Evolutionary conservation across 1,139 yeast species (phyloP), one percentile per base, ranked within the genome.

Genomic region (Geotrichum europaeum): DNA sequence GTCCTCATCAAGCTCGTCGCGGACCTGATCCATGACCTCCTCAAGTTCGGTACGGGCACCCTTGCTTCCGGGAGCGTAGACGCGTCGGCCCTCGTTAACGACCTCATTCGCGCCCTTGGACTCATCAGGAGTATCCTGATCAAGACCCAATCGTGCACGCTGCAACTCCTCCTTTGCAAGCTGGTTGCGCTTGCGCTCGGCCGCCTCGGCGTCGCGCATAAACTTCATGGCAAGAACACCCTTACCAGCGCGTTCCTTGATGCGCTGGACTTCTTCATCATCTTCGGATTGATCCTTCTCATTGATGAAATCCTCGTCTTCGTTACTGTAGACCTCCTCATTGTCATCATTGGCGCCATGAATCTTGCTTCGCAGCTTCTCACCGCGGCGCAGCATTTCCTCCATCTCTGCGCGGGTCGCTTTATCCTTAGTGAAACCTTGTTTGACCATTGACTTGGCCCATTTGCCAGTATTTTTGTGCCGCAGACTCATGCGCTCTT

Each of bases 211-310:
- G 40, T 62, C 64, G n/a, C 53, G 53, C 64, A 62, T 62, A 73
- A 94, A 94, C 66, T 91, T 96, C 98, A 94, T 94, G 55, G 85
- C 87, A 78, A 92, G 76, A 32, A 94, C 86, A 63, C 98, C 97
- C 72, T 91, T 91, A 22, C 96, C 95, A 25, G 87, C 73, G 32
- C 77, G 76, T 56, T 77, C 74, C 49, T 59, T 61, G 40, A 55
- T 55, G 55, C 79, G 76, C 13, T 66, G 66, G 30, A 69, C 72
- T 15, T 73, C 75, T 36, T 74, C 76, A 1, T 70, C 71, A 10
- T 73, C 78, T 13, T 67, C 73, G 1, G 70, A 72, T 18, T 74
- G 76, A 13, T 72, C 66, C 9, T 57, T 49, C 28, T 56, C 62
- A 4, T 61, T 65, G 12, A 60, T 22, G 28, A 60, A 57, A 6